Percentiles rank a stretch among this genome's conserved stretches.
Evolutionary conservation across 2,329 filamentous ascomycete species (phyloP).

Genomic region (Diaporthe ilicicola): DNA sequence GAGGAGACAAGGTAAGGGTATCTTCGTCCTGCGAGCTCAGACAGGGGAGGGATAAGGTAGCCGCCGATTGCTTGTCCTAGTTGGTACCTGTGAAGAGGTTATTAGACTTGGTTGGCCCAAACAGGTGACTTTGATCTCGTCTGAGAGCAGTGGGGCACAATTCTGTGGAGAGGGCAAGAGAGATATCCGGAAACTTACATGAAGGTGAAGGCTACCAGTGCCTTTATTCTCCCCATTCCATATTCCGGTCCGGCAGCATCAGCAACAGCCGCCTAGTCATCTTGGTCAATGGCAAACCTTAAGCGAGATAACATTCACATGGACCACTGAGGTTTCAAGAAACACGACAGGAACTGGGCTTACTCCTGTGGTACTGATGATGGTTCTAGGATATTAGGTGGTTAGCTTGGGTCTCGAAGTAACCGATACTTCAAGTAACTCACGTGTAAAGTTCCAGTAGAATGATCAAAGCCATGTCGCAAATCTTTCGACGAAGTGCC

Average conservation of each 20-base stretch:
- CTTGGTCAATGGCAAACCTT: neutral
- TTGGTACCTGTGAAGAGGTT: slow-evolving; percentile 40
- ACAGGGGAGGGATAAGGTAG: slow-evolving; percentile 48
- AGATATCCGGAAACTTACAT: slow-evolving; percentile 31
- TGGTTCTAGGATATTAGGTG: slow-evolving; percentile 12
- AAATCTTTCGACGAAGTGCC: slow-evolving; percentile 8
- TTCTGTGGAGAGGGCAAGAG: neutral
- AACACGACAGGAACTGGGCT: neutral
- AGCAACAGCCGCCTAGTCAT: slow-evolving; percentile 33
- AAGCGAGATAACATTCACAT: neutral
- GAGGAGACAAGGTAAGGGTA: slow-evolving; percentile 46
- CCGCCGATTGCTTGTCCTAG: slow-evolving; percentile 49
- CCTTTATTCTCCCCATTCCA: slow-evolving; percentile 31
- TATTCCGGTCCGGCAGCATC: slow-evolving; percentile 33
- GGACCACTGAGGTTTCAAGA: neutral
- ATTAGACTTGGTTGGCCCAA: neutral
- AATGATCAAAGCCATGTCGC: slow-evolving; percentile 11
- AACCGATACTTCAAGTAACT: neutral
- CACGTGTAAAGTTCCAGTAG: slow-evolving; percentile 22
- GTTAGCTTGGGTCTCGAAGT: neutral
- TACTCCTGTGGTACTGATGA: slow-evolving; percentile 37
- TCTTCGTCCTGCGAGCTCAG: slow-evolving; percentile 47
- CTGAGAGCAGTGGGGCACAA: neutral
- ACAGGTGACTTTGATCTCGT: no score
- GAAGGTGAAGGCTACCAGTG: slow-evolving; percentile 39